Base-by-base conservation (phyloP, 371 early-diverging fungal genomes). In the Mortierella sp. region DNA sequence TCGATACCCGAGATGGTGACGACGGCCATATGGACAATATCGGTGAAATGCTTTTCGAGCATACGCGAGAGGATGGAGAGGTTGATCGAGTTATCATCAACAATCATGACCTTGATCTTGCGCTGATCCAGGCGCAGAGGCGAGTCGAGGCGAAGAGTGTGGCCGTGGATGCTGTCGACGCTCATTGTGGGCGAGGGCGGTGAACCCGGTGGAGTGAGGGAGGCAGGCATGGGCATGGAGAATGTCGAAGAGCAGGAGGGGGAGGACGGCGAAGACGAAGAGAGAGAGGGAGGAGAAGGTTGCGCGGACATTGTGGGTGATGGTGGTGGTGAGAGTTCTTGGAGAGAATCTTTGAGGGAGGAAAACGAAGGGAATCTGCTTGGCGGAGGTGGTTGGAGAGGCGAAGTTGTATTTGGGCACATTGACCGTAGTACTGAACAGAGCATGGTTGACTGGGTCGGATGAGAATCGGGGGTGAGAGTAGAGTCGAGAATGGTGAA, bases 31-130 rank as follows among this genome's bases (percentile, higher is more conserved):
- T 89, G 78, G 68, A 91, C 83, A 21, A 76, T 74, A 60, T 89
- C 87, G 4, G 88, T 58, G 75, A 93, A 88, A 72, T 94, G 88
- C 11, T 88, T 82, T 13, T 81, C 80, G 50, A 94, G 87, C 48
- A 91, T 77, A 21, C 89, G 88, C 2, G 91, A 82, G 42, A 94
- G 83, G 47, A 93, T 89, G 21, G 81, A 71, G 19, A 90, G 89
- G 70, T 92, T 92, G 85, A 94, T 87, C 8, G 76, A 70, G 80
- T 94, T 94, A 72, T 94, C 94, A 74, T 94, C 94, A 3, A 92
- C 92, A 21, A 92, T 76, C 71, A 92, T 84, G 45, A 84, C 81
- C 38, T 72, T 80, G 75, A 79, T 24, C 60, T 78, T 84, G 50
- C 75, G 79, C 26, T 26, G 42, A 28, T 47, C 50, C 31, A 44